Evolutionary conservation across 768 basidiomycete species (phyloP).

Genomic region (Cystobasidium onofrii): DNA sequence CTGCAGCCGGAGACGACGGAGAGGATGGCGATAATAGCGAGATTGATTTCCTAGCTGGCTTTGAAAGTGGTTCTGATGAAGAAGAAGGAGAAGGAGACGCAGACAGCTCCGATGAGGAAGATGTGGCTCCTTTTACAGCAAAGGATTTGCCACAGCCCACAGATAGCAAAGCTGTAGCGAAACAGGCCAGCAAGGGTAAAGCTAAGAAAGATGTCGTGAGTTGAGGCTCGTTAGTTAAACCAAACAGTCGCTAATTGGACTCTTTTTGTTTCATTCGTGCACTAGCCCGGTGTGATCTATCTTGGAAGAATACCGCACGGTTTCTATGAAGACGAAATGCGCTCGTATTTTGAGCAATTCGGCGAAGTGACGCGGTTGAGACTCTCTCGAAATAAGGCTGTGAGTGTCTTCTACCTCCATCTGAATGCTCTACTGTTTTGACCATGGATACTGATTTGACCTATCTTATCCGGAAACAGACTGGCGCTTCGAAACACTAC

Average conservation of each 20-base stretch:
- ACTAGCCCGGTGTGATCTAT: conserved; percentile 71
- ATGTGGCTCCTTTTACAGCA: not conserved
- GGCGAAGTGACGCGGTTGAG: conserved; percentile 79
- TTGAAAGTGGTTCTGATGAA: not conserved
- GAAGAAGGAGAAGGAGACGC: not conserved
- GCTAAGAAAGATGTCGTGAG: conserved; percentile 2
- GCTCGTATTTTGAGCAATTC: conserved; percentile 88
- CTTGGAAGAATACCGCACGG: conserved; percentile 90
- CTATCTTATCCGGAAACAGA: no score
- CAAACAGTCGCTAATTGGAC: no score
- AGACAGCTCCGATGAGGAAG: conserved; percentile 9
- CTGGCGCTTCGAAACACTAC: conserved; percentile 92
- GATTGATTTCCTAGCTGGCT: not conserved
- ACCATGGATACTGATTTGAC: no score
- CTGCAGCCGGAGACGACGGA: not conserved
- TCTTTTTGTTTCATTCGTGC: no score
- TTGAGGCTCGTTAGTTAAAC: not conserved
- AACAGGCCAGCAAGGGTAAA: not conserved
- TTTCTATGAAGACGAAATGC: conserved; percentile 91
- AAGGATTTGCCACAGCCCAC: conserved; percentile 7
- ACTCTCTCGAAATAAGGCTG: conserved; percentile 89
- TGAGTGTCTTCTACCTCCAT: conserved; percentile 34
- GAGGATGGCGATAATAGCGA: not conserved
- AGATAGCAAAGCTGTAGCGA: not conserved
- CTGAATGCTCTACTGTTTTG: no score